These are phyloP conservation scores for Diaporthe citriasiana DNA, from an alignment of 2,329 filamentous ascomycete species.

Conservation along the genomic window DNA sequence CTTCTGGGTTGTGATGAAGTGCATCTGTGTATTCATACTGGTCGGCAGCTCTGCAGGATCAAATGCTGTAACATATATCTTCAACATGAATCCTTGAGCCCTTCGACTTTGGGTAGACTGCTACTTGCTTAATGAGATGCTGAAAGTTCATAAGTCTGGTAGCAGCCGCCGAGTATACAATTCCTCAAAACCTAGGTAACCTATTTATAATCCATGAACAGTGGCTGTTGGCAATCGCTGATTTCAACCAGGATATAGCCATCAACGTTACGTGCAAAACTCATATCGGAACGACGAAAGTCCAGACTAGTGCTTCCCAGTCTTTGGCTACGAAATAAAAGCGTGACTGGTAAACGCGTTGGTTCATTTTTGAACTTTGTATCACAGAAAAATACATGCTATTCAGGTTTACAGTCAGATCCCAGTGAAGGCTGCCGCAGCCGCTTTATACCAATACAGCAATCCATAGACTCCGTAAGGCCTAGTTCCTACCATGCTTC, in stretches of 20 bases:
- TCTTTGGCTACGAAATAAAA: not conserved
- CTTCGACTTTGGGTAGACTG: not conserved
- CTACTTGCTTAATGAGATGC: too few species aligned
- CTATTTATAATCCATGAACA: not conserved
- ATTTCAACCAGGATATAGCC: not conserved
- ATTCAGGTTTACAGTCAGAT: not conserved
- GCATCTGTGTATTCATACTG: not conserved
- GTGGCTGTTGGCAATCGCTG: not conserved
- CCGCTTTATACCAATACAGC: not conserved
- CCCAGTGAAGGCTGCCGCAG: not conserved
- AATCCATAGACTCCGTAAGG: not conserved
- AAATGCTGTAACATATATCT: not conserved
- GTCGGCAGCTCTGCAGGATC: not conserved
- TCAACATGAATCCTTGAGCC: not conserved
- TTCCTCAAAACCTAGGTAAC: not conserved
- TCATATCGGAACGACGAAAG: not conserved
- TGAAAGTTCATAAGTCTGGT: not conserved
- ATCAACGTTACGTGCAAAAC: not conserved
- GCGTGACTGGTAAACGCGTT: not conserved
- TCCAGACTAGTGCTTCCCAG: not conserved
- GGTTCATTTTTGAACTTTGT: not conserved
- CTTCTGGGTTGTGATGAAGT: not conserved
- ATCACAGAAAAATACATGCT: not conserved
- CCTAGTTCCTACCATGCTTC: conserved; percentile 31
- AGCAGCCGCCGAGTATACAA: not conserved